Conservation (phyloP, 73 alveolate species). For the Paramecium caudatum region DNA sequence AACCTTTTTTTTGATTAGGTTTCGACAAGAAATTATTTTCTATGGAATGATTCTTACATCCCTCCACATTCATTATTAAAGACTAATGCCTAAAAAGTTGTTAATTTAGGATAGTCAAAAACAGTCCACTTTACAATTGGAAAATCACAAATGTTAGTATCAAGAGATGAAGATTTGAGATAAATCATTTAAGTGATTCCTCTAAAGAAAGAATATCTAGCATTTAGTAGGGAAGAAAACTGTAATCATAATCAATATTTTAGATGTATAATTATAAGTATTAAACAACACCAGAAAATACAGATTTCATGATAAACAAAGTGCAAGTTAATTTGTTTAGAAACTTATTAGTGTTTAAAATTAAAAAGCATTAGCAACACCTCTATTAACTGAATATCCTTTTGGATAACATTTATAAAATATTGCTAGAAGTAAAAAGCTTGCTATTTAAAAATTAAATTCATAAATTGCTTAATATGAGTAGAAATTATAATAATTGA, state of each 20-base stretch:
- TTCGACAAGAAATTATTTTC: conserved; percentile 55
- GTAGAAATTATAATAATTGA: conserved; percentile 17
- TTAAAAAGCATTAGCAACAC: conserved; percentile 48
- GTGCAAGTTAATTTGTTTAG: conserved; percentile 61
- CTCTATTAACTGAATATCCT: conserved; percentile 18
- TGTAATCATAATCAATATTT: neutral
- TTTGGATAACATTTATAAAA: neutral
- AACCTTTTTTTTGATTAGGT: conserved; percentile 51
- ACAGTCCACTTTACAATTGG: conserved; percentile 52
- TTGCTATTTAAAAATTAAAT: neutral
- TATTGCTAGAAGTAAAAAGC: neutral
- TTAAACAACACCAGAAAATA: conserved; percentile 48
- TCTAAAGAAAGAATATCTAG: conserved; percentile 50
- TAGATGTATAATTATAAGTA: conserved; percentile 48
- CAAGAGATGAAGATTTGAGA: conserved; percentile 54
- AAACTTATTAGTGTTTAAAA: conserved; percentile 54
- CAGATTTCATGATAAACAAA: conserved; percentile 65
- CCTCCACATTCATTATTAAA: conserved; percentile 65
- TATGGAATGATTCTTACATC: conserved; percentile 68
- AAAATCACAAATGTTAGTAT: conserved; percentile 41
- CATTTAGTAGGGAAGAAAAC: conserved; percentile 58
- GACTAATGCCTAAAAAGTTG: conserved; percentile 46
- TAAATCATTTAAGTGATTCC: conserved; percentile 58
- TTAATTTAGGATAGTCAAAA: conserved; percentile 41
- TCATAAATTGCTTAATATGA: neutral